Conservation (phyloP, 352 stramenopile genomes). For the Halophytophthora batemanensis region DNA sequence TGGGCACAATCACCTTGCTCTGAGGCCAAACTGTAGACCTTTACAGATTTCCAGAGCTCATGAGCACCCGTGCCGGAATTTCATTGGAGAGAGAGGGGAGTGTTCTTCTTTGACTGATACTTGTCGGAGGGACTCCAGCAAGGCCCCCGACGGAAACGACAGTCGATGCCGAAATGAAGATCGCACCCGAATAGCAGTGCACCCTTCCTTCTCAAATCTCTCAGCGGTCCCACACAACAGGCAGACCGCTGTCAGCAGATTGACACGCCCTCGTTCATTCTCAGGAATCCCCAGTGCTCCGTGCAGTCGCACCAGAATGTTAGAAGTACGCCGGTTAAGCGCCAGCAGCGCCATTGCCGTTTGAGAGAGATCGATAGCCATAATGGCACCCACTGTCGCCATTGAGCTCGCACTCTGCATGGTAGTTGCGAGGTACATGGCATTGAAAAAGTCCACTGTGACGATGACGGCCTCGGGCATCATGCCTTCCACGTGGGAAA, state of each 20-base stretch:
- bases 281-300: background rate
- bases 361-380: slow-evolving; percentile 7
- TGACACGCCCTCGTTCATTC: background rate
- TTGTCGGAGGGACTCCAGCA: too few species aligned
- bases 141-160: too few species aligned
- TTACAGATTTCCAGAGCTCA: too few species aligned
- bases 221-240: slow-evolving; percentile 1
- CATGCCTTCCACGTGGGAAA: slow-evolving; percentile 12
- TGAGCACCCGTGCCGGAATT: too few species aligned
- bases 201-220: slow-evolving; percentile 6
- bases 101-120: too few species aligned
- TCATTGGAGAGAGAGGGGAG: too few species aligned
- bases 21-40: too few species aligned
- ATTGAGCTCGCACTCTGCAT: slow-evolving; percentile 9
- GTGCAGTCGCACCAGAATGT: background rate
- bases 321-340: background rate
- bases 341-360: background rate
- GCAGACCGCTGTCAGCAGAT: background rate
- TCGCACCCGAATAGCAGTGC: background rate
- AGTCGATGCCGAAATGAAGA: too few species aligned
- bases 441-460: slow-evolving; percentile 14
- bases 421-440: slow-evolving; percentile 9
- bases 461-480: slow-evolving; percentile 15
- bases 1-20: too few species aligned
- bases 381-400: slow-evolving; percentile 2